Base-by-base conservation (phyloP, 2,329 filamentous ascomycete genomes). In the Thielaviopsis musarum region DNA sequence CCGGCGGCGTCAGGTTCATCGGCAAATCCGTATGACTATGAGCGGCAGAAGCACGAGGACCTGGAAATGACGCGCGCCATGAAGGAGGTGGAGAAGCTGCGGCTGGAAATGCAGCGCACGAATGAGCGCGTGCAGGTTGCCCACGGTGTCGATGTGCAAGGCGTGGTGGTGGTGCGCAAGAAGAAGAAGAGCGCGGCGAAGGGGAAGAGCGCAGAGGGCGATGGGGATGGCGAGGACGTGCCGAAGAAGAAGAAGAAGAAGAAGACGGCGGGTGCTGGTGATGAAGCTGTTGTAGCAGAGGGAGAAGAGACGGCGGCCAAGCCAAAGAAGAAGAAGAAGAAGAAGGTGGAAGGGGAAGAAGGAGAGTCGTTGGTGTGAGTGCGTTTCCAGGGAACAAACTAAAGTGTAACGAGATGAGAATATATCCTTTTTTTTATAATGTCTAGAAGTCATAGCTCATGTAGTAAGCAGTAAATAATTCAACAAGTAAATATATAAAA, bases 21-120 rank as follows among this genome's bases (percentile, higher is more conserved):
- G 55, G 64, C 68, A n/a, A 69, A 65, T 52, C 64, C 65, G 45
- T 67, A 67, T 0, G 81, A 87, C 60, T 77, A 82, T 56, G 86
- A 89, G 66, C 76, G 77, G 57, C 80, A 84, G 64, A 80, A 85
- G 67, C 81, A 80, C 17, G 89, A 95, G 67, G 90, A 96, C 62
- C 83, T 81, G 1, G 91, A 96, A 71, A 95, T 96, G 88, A 83
- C 82, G 52, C 83, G 82, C 66, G 93, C 91, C 9, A 83, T 96
- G 76, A 84, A 85, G 69, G 88, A 96, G 69, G 87, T 98, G 2
- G 91, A 97, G 73, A 78, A 84, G 57, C 73, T 94, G 61, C 78
- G 93, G 57, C 74, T 96, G 60, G 88, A 95, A 71, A 95, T 97
- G 90, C 87, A 91, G 71, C 75, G 87, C 60, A 84, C 83, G 45